phyloP scores from a whole-genome alignment of 2,329 filamentous ascomycete species.

The Hansfordia pulvinata region DNA sequence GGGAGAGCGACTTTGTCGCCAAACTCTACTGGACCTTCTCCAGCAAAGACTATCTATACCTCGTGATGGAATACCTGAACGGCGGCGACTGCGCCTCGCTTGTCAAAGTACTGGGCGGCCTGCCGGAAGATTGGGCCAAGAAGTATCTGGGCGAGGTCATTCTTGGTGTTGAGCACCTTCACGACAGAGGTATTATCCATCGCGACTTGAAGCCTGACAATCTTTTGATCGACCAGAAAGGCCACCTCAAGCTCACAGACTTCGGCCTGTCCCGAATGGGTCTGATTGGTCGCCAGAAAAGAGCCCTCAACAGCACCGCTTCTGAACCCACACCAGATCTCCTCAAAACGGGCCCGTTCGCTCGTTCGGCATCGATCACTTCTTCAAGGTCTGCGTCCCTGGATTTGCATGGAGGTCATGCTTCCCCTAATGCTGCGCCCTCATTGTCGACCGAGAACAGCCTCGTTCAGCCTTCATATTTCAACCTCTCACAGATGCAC shows the following conservation, averaged over 20 bases:
- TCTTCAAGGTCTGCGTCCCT: slow-evolving; percentile 92
- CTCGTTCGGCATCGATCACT: slow-evolving; percentile 67
- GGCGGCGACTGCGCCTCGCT: slow-evolving; percentile 93
- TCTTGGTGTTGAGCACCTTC: slow-evolving; percentile 90
- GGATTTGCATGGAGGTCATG: slow-evolving; percentile 59
- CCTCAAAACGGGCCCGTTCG: slow-evolving; percentile 84
- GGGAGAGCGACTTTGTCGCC: slow-evolving; percentile 95
- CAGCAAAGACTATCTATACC: slow-evolving; percentile 95
- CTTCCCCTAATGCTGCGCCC: slow-evolving; percentile 75
- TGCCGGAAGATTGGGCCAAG: slow-evolving; percentile 95
- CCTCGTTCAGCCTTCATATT: slow-evolving; percentile 82
- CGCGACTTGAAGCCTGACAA: slow-evolving; percentile 96
- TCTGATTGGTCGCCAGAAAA: slow-evolving; percentile 88
- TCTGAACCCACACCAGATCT: slow-evolving; percentile 84
- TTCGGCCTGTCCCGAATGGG: slow-evolving; percentile 97
- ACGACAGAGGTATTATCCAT: slow-evolving; percentile 89
- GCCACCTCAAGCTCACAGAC: slow-evolving; percentile 92
- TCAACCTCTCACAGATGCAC: slow-evolving; percentile 50
- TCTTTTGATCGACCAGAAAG: slow-evolving; percentile 89
- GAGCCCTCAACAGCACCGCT: slow-evolving; percentile 63
- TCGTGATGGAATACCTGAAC: slow-evolving; percentile 99
- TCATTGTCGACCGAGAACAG: slow-evolving; percentile 71
- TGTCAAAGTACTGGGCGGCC: slow-evolving; percentile 82
- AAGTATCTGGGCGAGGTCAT: slow-evolving; percentile 96
- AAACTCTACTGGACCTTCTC: slow-evolving; percentile 99